Conservation (phyloP, 2,329 filamentous ascomycete species). For the Coniella vitis region DNA sequence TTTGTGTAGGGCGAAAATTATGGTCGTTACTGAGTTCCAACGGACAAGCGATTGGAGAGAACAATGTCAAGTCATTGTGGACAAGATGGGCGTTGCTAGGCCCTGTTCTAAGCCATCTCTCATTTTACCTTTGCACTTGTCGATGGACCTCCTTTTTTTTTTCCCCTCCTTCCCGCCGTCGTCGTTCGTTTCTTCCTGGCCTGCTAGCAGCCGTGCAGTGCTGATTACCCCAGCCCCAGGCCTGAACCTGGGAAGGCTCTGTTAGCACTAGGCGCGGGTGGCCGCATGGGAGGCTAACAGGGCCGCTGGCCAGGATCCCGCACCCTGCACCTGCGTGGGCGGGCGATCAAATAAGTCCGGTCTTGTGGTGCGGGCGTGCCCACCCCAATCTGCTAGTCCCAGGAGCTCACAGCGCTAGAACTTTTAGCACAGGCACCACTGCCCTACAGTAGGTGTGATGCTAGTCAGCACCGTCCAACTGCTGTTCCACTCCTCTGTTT, state of each 20-base stretch:
- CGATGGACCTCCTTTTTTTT: conserved; percentile 1
- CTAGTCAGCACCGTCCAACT: not conserved
- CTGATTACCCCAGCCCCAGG: not conserved
- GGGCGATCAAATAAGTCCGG: not conserved
- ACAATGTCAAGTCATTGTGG: no score
- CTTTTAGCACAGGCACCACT: conserved; percentile 3
- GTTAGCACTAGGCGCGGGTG: not conserved
- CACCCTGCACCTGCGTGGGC: not conserved
- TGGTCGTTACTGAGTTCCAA: no score
- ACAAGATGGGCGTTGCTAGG: no score
- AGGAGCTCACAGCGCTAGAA: conserved; percentile 6
- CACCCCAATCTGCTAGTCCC: conserved; percentile 7
- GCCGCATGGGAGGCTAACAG: not conserved
- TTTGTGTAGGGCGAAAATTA: no score
- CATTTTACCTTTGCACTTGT: not conserved
- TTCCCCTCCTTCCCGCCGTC: no score
- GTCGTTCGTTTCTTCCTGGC: no score
- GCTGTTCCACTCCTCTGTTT: not conserved
- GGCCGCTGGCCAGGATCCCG: not conserved
- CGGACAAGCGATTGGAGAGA: no score
- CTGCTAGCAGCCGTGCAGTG: not conserved
- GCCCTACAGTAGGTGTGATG: not conserved
- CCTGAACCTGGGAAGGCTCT: not conserved
- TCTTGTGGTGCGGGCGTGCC: not conserved
- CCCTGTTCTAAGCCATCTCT: no score